Conservation (phyloP, 73 alveolate species). For the Tetrahymena elliotti region DNA sequence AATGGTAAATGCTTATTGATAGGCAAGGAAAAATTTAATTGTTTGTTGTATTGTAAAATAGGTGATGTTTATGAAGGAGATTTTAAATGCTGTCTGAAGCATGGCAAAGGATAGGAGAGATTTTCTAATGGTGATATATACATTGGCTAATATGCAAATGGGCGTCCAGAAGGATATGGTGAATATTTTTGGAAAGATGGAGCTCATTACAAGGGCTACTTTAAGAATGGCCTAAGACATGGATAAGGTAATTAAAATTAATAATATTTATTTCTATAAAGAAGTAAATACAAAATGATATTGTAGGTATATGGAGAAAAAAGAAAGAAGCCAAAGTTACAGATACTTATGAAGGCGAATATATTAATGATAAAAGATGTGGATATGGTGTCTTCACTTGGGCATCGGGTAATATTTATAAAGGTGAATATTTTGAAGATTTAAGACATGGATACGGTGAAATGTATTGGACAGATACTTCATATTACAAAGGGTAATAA, state of each 20-base stretch:
- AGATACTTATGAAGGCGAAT: constrained; percentile 57
- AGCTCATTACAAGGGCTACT: constrained; percentile 52
- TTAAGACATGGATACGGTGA: constrained; percentile 59
- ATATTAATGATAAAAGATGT: constrained; percentile 42
- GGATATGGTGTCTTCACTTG: constrained; percentile 60
- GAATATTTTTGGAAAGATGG: constrained; percentile 66
- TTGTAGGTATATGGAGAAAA: constrained; percentile 16
- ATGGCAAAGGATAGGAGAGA: constrained; percentile 64
- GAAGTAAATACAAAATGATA: neutral
- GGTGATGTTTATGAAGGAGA: constrained; percentile 64
- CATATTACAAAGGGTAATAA: constrained; percentile 42
- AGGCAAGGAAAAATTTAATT: neutral
- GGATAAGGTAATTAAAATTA: neutral
- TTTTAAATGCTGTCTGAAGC: constrained; percentile 51
- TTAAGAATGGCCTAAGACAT: constrained; percentile 49
- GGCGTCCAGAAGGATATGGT: constrained; percentile 64
- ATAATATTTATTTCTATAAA: neutral
- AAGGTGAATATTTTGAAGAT: constrained; percentile 49
- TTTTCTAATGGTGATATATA: constrained; percentile 59
- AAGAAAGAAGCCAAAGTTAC: constrained; percentile 13
- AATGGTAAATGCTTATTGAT: neutral
- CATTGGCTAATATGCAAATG: constrained; percentile 53
- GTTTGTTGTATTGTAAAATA: neutral
- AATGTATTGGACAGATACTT: constrained; percentile 47
- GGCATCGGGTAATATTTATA: constrained; percentile 59